These are phyloP conservation scores for Sphaceloma murrayae DNA, from an alignment of 2,329 filamentous ascomycete species.

Conservation along the genomic window DNA sequence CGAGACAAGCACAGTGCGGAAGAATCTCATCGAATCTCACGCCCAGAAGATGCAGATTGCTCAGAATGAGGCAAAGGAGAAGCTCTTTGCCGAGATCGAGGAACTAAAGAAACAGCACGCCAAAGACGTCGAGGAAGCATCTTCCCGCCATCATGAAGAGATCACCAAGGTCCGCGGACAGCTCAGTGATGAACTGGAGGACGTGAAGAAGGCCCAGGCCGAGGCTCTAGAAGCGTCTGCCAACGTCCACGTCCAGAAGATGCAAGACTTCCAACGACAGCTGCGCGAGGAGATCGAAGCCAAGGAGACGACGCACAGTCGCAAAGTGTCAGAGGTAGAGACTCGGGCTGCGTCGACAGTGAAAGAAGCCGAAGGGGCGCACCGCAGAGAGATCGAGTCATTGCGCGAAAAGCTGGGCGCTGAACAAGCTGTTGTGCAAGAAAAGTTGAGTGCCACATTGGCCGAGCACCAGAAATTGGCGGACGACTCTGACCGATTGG, in stretches of 20 bases:
- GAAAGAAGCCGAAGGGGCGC: constrained; percentile 7
- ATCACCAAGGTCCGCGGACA: constrained; percentile 10
- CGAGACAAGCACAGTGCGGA: constrained; percentile 3
- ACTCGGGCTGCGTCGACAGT: background rate
- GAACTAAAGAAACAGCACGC: constrained; percentile 11
- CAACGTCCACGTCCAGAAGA: constrained; percentile 1
- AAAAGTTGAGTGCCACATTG: constrained; percentile 4
- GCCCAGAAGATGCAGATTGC: constrained; percentile 3
- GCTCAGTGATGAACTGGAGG: constrained; percentile 7
- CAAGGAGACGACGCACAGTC: constrained; percentile 7
- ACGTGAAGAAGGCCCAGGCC: background rate
- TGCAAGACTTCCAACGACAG: constrained; percentile 14
- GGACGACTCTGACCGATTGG: constrained; percentile 6
- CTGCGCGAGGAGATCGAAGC: background rate
- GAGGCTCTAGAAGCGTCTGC: background rate
- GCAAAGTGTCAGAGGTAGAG: constrained; percentile 11
- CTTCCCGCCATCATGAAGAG: constrained; percentile 15
- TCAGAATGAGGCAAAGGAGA: constrained; percentile 6
- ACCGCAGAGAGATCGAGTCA: constrained; percentile 15
- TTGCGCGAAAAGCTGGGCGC: constrained; percentile 12
- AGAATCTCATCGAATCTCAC: constrained; percentile 13
- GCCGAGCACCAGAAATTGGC: constrained; percentile 8
- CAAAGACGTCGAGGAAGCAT: no score
- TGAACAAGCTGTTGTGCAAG: constrained; percentile 13
- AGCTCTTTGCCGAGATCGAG: constrained; percentile 6